Evolutionary conservation across 441 rosid species (phyloP).

Genomic region (Isatis lusitanica): DNA sequence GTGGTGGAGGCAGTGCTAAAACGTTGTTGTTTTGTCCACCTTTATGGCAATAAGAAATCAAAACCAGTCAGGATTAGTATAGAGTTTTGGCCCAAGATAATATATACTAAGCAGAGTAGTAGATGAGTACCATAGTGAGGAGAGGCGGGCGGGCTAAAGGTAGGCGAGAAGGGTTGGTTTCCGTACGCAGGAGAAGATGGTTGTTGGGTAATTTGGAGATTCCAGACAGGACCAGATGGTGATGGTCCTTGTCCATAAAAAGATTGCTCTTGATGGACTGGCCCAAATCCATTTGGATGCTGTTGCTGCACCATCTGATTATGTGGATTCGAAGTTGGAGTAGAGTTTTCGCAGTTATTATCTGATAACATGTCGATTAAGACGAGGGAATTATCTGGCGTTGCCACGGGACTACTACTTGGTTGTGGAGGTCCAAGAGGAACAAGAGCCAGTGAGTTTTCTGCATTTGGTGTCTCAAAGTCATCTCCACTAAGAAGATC

Average conservation of each 20-base stretch:
- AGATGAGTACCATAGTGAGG: slow-evolving; percentile 35
- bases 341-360: slow-evolving; percentile 39
- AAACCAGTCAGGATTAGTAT: not conserved
- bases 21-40: slow-evolving; percentile 41
- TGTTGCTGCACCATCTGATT: slow-evolving; percentile 41
- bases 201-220: slow-evolving; percentile 63
- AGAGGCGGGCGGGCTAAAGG: slow-evolving; percentile 36
- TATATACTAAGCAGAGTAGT: not conserved
- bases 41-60: slow-evolving; percentile 23
- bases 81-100: not conserved
- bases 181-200: slow-evolving; percentile 72
- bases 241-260: slow-evolving; percentile 46
- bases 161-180: slow-evolving; percentile 41
- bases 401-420: slow-evolving; percentile 43
- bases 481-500: slow-evolving; percentile 84
- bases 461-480: slow-evolving; percentile 25
- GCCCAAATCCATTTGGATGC: slow-evolving; percentile 61
- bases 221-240: slow-evolving; percentile 61
- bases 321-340: slow-evolving; percentile 46
- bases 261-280: slow-evolving; percentile 57
- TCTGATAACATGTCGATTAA: slow-evolving; percentile 86
- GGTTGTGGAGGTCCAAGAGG: slow-evolving; percentile 71
- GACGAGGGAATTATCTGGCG: slow-evolving; percentile 82
- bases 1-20: slow-evolving; percentile 82
- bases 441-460: slow-evolving; percentile 59